phyloP scores from a whole-genome alignment of 2,329 filamentous ascomycete species.

The Aspergillus costaricaensis region DNA sequence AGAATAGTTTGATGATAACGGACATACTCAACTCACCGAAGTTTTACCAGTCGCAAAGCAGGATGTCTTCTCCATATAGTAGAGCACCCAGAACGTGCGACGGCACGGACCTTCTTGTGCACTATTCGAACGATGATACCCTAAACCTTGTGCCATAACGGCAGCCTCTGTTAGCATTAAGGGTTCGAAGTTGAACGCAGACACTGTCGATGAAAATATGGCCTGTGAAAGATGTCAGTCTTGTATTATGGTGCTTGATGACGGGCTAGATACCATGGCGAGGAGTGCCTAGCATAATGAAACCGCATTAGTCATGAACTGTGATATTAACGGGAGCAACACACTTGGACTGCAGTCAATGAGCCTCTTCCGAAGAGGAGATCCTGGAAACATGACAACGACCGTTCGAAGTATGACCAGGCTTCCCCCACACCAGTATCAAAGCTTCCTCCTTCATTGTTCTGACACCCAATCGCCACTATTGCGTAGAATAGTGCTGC shows the following conservation, averaged over 20 bases:
- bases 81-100: conserved; percentile 45
- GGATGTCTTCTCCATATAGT: conserved; percentile 42
- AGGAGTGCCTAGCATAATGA: conserved; percentile 22
- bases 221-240: conserved; percentile 24
- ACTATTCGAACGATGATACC: conserved; percentile 29
- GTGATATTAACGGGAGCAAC: neutral
- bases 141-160: conserved; percentile 36
- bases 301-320: neutral
- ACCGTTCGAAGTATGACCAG: conserved; percentile 33
- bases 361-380: conserved; percentile 1
- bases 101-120: conserved; percentile 19
- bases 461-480: conserved; percentile 42
- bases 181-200: conserved; percentile 40
- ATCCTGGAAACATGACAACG: conserved; percentile 25
- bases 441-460: conserved; percentile 38
- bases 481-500: conserved; percentile 41
- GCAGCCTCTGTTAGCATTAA: conserved; percentile 38
- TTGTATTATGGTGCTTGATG: neutral
- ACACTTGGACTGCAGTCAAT: neutral
- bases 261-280: conserved; percentile 22
- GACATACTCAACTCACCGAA: conserved; percentile 32
- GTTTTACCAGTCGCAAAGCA: conserved; percentile 34
- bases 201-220: conserved; percentile 39
- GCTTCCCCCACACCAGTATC: conserved; percentile 40
- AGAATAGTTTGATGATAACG: neutral